Conservation (phyloP, 257 asterid genomes). For the Solanum clarkiae region DNA sequence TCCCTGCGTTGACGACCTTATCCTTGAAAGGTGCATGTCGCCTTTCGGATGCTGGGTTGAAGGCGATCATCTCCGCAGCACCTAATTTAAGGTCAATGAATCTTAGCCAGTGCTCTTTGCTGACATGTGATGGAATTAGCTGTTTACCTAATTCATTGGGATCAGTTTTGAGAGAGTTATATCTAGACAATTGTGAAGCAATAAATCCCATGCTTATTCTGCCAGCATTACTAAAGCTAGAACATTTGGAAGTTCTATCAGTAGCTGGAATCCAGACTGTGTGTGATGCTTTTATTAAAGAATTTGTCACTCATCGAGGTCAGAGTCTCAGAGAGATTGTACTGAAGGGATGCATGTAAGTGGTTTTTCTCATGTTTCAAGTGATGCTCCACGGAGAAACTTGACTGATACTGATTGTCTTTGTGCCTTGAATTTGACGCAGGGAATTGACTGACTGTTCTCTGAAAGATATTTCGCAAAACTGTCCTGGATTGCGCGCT, state of each 20-base stretch:
- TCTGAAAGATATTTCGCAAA: constrained; percentile 43
- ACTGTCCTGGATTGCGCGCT: constrained; percentile 45
- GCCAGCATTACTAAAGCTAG: constrained; percentile 53
- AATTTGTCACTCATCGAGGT: constrained; percentile 37
- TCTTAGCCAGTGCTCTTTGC: constrained; percentile 74
- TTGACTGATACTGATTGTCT: neutral
- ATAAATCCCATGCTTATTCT: constrained; percentile 64
- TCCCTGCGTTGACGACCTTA: constrained; percentile 50
- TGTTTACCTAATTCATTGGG: constrained; percentile 44
- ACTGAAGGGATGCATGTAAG: constrained; percentile 69
- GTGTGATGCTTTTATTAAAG: constrained; percentile 49
- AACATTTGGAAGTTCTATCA: constrained; percentile 76
- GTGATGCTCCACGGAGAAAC: neutral
- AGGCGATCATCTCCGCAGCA: constrained; percentile 55
- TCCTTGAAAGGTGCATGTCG: constrained; percentile 94
- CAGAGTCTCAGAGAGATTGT: constrained; percentile 70
- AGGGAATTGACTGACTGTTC: constrained; percentile 72
- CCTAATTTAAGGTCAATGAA: constrained; percentile 74
- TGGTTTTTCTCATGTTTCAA: neutral
- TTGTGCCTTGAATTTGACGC: constrained; percentile 8
- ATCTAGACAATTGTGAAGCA: constrained; percentile 55
- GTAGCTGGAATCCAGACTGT: constrained; percentile 59
- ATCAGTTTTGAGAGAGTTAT: constrained; percentile 60
- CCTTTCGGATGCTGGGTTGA: constrained; percentile 68
- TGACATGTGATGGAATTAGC: constrained; percentile 62